Conservation (phyloP, 1,139 yeast genomes). For the Wickerhamomyces sp. region DNA sequence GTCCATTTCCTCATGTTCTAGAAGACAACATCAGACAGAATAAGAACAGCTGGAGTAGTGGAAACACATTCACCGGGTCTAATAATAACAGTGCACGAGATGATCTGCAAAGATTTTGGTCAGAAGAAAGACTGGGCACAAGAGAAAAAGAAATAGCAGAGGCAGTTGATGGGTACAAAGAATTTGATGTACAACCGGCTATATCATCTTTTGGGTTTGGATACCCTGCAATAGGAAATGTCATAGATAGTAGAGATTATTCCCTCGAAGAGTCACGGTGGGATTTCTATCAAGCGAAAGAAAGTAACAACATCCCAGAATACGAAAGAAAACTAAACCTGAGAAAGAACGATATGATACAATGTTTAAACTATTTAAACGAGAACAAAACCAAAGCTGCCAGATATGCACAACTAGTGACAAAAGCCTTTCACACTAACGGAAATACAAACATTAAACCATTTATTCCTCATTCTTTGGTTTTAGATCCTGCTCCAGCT, state of each 20-base stretch:
- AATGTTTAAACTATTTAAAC: conserved; percentile 36
- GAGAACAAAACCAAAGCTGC: conserved; percentile 48
- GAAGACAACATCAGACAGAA: conserved; percentile 12
- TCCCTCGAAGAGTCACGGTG: conserved; percentile 55
- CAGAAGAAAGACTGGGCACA: conserved; percentile 15
- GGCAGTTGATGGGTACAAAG: conserved; percentile 24
- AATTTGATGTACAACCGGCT: conserved; percentile 19
- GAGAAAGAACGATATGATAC: conserved; percentile 44
- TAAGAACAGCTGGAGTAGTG: conserved; percentile 8
- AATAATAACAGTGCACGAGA: conserved; percentile 10
- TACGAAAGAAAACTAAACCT: conserved; percentile 38
- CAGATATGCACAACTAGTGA: conserved; percentile 49
- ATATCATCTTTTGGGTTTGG: conserved; percentile 35
- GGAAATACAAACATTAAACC: conserved; percentile 30
- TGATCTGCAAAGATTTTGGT: conserved; percentile 19
- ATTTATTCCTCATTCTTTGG: conserved; percentile 36
- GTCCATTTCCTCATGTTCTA: conserved; percentile 36
- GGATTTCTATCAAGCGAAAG: conserved; percentile 41
- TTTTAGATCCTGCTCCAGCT: conserved; percentile 18
- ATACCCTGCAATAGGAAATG: conserved; percentile 35
- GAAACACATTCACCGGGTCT: background rate
- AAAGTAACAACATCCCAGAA: conserved; percentile 32
- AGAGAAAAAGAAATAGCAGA: conserved; percentile 26
- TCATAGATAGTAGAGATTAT: conserved; percentile 49
- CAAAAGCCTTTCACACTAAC: conserved; percentile 30